Percentiles rank a stretch among this genome's conserved stretches.
Conservation (phyloP, 345 rosid genomes). For the Odontarrhena argentea region DNA sequence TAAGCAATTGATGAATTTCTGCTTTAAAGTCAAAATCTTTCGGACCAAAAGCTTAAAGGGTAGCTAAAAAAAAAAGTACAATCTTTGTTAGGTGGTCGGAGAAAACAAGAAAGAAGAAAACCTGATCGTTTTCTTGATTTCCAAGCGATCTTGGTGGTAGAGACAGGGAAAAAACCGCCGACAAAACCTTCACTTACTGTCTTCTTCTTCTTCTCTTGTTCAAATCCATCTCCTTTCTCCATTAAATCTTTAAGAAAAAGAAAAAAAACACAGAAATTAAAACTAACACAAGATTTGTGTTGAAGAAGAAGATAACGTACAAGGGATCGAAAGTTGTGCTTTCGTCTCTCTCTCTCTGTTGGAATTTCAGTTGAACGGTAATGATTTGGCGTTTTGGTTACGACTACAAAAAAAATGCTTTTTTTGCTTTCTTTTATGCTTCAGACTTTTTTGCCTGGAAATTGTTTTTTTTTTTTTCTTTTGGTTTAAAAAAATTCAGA, state of each 20-base stretch:
- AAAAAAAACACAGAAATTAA: not conserved
- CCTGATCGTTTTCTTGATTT: constrained; percentile 83
- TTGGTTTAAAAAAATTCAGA: not conserved
- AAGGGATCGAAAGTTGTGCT: not conserved
- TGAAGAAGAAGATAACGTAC: constrained; percentile 38
- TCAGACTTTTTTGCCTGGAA: constrained; percentile 9
- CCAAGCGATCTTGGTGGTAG: constrained; percentile 72
- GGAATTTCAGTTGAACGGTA: constrained; percentile 44
- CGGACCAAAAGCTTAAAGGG: not conserved
- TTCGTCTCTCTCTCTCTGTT: not conserved
- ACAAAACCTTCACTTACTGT: constrained; percentile 48
- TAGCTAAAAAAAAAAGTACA: not conserved
- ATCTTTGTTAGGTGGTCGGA: not conserved
- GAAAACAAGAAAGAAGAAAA: constrained; percentile 28
- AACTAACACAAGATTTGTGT: not conserved
- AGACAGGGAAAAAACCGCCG: constrained; percentile 72
- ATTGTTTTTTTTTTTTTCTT: not conserved
- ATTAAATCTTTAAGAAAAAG: constrained; percentile 16
- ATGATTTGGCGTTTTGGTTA: constrained; percentile 41
- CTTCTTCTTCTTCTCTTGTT: constrained; percentile 38
- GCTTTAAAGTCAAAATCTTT: constrained; percentile 4
- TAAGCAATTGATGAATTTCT: constrained; percentile 1
- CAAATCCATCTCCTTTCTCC: constrained; percentile 38
- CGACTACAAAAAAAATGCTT: constrained; percentile 15
- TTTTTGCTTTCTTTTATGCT: constrained; percentile 28